Conservation (phyloP, 768 basidiomycete species). For the Suillus tomentosus region DNA sequence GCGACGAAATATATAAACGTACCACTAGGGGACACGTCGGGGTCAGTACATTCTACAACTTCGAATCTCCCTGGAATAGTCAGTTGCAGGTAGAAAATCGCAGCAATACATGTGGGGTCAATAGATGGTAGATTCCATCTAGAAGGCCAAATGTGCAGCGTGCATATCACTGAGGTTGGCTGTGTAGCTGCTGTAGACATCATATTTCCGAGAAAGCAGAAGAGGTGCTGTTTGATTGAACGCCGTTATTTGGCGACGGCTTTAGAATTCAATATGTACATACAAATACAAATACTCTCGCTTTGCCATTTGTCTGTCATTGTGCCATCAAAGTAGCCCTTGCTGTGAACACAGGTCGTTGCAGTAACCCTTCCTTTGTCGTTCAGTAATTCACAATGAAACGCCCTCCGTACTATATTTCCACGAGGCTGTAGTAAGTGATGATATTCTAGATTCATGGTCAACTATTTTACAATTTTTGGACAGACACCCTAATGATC, state of each 20-base stretch:
- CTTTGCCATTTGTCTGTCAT: constrained; percentile 1
- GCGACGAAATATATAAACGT: constrained; percentile 28
- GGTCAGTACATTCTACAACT: constrained; percentile 62
- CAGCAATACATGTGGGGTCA: constrained; percentile 65
- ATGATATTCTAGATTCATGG: constrained; percentile 12
- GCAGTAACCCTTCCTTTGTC: neutral
- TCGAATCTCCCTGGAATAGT: constrained; percentile 68
- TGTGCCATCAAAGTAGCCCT: neutral
- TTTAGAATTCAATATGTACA: constrained; percentile 22
- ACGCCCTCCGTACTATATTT: neutral
- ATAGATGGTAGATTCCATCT: constrained; percentile 66
- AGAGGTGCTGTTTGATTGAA: neutral
- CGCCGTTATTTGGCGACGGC: constrained; percentile 15
- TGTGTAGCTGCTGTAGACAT: constrained; percentile 21
- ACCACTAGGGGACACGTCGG: constrained; percentile 77
- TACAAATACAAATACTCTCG: constrained; percentile 15
- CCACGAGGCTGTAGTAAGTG: neutral
- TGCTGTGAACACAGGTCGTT: neutral
- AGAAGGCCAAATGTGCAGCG: constrained; percentile 70
- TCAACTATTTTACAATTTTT: constrained; percentile 17
- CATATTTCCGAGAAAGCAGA: constrained; percentile 5
- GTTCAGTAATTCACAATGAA: neutral
- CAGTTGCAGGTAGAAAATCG: constrained; percentile 69
- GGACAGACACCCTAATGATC: neutral
- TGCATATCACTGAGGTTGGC: constrained; percentile 13